phyloP scores from a whole-genome alignment of 306 rosid species.

The Urtica urens region DNA sequence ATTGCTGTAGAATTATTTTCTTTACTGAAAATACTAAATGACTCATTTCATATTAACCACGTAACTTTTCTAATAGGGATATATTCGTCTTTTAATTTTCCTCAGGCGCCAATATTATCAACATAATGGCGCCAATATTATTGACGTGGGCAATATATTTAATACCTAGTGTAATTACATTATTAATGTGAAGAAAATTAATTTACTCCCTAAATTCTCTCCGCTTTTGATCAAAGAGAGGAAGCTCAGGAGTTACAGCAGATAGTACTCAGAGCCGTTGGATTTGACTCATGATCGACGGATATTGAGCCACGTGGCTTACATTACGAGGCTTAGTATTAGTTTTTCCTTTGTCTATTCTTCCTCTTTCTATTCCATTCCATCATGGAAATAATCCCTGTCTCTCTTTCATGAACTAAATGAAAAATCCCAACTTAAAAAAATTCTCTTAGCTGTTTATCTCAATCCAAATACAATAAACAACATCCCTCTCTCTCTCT shows the following conservation, averaged over 20 bases:
- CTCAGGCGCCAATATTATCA: not conserved
- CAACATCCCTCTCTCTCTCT: slow-evolving; percentile 6
- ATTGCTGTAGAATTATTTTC: slow-evolving; percentile 6
- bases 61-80: not conserved
- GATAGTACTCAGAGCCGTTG: slow-evolving; percentile 24
- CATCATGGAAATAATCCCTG: not conserved
- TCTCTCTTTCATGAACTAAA: not conserved
- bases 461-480: not conserved
- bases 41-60: too few relatives aligned
- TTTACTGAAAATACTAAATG: not conserved
- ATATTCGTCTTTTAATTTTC: not conserved
- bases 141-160: not conserved
- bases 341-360: slow-evolving; percentile 20
- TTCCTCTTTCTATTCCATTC: not conserved
- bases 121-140: not conserved
- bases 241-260: slow-evolving; percentile 62
- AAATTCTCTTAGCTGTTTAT: not conserved
- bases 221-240: slow-evolving; percentile 24
- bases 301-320: slow-evolving; percentile 28
- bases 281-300: slow-evolving; percentile 28
- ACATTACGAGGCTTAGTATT: slow-evolving; percentile 33
- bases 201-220: slow-evolving; percentile 40
- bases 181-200: slow-evolving; percentile 33
- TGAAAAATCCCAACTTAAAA: not conserved
- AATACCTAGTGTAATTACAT: not conserved